A percentile compares a stretch with the other conserved stretches of the same genome.
phyloP scores from a whole-genome alignment of 202 grass and related monocot species.

The Zizania palustris region DNA sequence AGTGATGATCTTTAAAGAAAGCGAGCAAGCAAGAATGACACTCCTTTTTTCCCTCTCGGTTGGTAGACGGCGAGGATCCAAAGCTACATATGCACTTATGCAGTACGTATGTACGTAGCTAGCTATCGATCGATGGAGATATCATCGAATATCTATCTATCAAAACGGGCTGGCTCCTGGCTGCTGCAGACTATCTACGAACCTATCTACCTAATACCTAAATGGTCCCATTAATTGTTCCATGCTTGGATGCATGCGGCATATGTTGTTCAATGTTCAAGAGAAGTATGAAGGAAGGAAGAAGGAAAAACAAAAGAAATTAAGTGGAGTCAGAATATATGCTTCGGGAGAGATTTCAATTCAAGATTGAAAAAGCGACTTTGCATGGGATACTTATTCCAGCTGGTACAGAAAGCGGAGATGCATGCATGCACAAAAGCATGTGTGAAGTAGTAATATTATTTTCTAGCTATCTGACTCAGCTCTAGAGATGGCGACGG shows the following conservation, averaged over 20 bases:
- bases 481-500: too few relatives aligned
- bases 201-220: not conserved
- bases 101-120: too few relatives aligned
- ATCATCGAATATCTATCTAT: not conserved
- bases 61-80: conserved; percentile 1
- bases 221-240: not conserved
- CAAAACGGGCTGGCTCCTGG: not conserved
- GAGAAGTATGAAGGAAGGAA: not conserved
- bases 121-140: not conserved
- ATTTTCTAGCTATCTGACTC: too few relatives aligned
- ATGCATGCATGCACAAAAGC: too few relatives aligned
- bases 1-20: conserved; percentile 1
- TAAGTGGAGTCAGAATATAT: conserved; percentile 38
- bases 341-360: conserved; percentile 34
- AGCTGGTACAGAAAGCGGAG: not conserved
- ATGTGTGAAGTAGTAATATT: too few relatives aligned
- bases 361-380: conserved; percentile 11
- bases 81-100: not conserved
- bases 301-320: too few relatives aligned
- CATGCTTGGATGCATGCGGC: not conserved
- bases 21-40: not conserved
- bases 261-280: not conserved
- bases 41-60: not conserved
- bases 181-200: not conserved
- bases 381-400: conserved; percentile 4